Percentiles rank a stretch among this genome's conserved stretches.
phyloP scores from a whole-genome alignment of 1,139 yeast species.

The Hyphopichia pseudoburtonii region DNA sequence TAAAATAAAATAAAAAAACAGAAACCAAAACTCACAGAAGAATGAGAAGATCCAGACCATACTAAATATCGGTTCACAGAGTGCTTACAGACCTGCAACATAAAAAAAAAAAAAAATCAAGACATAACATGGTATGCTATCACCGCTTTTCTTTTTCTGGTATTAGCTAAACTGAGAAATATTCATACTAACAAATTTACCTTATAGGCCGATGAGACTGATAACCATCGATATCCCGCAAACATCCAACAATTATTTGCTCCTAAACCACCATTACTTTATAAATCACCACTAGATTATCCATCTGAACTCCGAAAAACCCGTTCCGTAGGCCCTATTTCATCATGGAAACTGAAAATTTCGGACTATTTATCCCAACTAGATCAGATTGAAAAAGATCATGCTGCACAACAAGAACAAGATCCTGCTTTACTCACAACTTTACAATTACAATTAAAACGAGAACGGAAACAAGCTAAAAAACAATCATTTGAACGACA shows the following conservation, averaged over 20 bases:
- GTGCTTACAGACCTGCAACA: too few species aligned
- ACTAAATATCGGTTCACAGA: too few species aligned
- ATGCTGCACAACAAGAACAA: conserved; percentile 30
- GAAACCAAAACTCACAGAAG: too few species aligned
- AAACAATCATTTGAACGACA: conserved; percentile 37
- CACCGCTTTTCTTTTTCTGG: too few species aligned
- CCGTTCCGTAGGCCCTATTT: conserved; percentile 51
- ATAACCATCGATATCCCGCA: conserved; percentile 64
- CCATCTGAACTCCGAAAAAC: conserved; percentile 54
- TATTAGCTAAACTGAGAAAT: too few species aligned
- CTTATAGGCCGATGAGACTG: conserved; percentile 22
- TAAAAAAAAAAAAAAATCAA: too few species aligned
- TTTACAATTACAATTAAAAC: conserved; percentile 1
- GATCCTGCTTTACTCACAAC: not conserved
- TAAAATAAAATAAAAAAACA: too few species aligned
- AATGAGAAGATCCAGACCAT: too few species aligned
- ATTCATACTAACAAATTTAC: too few species aligned
- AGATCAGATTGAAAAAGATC: conserved; percentile 27
- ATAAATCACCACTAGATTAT: conserved; percentile 53
- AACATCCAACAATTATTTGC: conserved; percentile 65
- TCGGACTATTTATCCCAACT: conserved; percentile 30
- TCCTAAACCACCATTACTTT: conserved; percentile 67
- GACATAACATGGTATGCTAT: too few species aligned
- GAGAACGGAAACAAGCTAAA: conserved; percentile 12
- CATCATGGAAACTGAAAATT: conserved; percentile 34